phyloP scores from a whole-genome alignment of 805 yeast species.

The Jamesozyma rosinii region DNA sequence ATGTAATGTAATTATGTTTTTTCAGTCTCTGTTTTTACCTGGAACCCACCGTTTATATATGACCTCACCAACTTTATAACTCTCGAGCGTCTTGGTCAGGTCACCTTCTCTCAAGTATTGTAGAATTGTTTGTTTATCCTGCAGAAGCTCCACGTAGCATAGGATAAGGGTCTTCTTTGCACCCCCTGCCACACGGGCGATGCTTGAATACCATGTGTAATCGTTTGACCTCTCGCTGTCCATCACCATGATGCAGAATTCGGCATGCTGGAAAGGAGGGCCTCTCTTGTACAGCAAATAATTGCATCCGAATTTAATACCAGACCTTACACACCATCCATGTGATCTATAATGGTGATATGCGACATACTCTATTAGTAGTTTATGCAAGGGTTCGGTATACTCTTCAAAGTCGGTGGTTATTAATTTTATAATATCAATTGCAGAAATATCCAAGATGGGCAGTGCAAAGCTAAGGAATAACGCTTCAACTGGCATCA shows the following conservation, averaged over 20 bases:
- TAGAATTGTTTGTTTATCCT: constrained; percentile 24
- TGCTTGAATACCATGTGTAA: constrained; percentile 57
- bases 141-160: constrained; percentile 54
- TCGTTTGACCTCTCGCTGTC: constrained; percentile 24
- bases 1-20: too few species aligned
- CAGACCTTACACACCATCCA: constrained; percentile 93
- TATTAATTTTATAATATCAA: constrained; percentile 10
- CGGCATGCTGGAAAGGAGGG: constrained; percentile 94
- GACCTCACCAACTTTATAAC: constrained; percentile 51
- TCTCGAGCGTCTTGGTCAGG: constrained; percentile 29
- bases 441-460: constrained; percentile 32
- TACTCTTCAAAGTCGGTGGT: constrained; percentile 9
- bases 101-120: constrained; percentile 14
- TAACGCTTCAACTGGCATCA: constrained; percentile 67
- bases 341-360: constrained; percentile 80
- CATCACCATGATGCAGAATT: constrained; percentile 49
- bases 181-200: constrained; percentile 75
- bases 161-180: constrained; percentile 73
- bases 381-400: constrained; percentile 28
- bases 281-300: constrained; percentile 77
- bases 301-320: constrained; percentile 88
- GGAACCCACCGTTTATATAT: constrained; percentile 80
- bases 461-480: constrained; percentile 56
- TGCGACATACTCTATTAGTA: constrained; percentile 53
- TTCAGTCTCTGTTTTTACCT: constrained; percentile 65